phyloP scores from a whole-genome alignment of 1,284 basidiomycete species.

The Golubevia sp. region DNA sequence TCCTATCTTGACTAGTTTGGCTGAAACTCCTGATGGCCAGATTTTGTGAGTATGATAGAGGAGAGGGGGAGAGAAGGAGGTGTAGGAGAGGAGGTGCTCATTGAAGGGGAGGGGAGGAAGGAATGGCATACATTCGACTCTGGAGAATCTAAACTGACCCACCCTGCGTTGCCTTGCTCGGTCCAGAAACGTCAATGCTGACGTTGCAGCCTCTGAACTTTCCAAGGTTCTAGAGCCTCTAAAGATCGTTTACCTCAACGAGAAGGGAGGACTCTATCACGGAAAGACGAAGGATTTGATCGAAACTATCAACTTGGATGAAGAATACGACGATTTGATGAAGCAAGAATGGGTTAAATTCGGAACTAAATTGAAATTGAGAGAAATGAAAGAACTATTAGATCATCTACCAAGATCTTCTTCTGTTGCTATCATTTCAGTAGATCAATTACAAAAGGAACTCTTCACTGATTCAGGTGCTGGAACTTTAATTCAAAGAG shows the following conservation, averaged over 20 bases:
- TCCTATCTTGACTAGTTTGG: slow-evolving; percentile 58
- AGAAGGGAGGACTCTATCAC: slow-evolving; percentile 97
- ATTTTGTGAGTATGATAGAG: slow-evolving; percentile 35
- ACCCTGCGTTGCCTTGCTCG: too few relatives aligned
- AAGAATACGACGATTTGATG: slow-evolving; percentile 97
- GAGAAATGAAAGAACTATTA: slow-evolving; percentile 98
- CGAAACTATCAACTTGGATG: slow-evolving; percentile 95
- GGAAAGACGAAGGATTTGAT: slow-evolving; percentile 73
- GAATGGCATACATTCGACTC: too few relatives aligned
- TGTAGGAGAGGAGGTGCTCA: too few relatives aligned
- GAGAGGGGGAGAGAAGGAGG: too few relatives aligned
- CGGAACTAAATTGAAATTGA: slow-evolving; percentile 97
- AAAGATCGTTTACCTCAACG: slow-evolving; percentile 98
- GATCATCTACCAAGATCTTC: slow-evolving; percentile 97
- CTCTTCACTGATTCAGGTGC: slow-evolving; percentile 98
- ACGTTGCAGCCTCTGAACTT: slow-evolving; percentile 58
- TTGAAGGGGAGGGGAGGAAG: too few relatives aligned
- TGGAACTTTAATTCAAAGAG: slow-evolving; percentile 93
- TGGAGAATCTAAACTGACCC: too few relatives aligned
- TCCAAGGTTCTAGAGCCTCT: slow-evolving; percentile 61
- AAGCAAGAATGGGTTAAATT: slow-evolving; percentile 99
- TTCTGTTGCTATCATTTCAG: slow-evolving; percentile 96
- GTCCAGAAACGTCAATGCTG: slow-evolving; percentile 61
- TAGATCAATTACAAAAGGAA: slow-evolving; percentile 92
- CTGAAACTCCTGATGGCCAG: slow-evolving; percentile 57